A percentile compares a stretch with the other conserved stretches of the same genome.
phyloP scores from a whole-genome alignment of 176 grass and related monocot genomes.

The Areca catechu region DNA sequence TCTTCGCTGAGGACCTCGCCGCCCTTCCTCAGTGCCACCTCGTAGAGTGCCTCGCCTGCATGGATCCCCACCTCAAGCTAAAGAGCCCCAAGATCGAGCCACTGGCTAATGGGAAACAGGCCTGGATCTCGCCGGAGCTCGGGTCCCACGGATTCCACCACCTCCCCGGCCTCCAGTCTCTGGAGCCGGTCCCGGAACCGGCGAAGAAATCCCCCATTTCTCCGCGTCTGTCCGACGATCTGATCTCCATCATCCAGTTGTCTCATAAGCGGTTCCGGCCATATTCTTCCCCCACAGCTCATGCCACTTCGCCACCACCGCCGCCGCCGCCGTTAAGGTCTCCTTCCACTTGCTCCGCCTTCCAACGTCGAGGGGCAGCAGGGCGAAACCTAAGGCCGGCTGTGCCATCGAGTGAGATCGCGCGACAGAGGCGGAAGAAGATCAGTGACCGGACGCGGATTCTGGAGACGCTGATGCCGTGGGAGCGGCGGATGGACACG shows the following conservation, averaged over 20 bases:
- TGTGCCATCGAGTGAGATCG: constrained; percentile 11
- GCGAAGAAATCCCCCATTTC: not conserved
- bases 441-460: constrained; percentile 17
- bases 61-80: not conserved
- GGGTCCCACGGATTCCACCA: constrained; percentile 7
- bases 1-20: not conserved
- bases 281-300: not conserved
- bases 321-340: not conserved
- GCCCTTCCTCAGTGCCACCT: not conserved
- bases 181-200: not conserved
- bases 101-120: not conserved
- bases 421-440: constrained; percentile 16
- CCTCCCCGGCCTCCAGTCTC: constrained; percentile 6
- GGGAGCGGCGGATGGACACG: constrained; percentile 21
- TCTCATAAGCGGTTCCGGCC: constrained; percentile 6
- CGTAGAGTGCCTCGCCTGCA: too few relatives aligned
- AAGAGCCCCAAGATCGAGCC: constrained; percentile 1
- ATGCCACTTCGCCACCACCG: not conserved
- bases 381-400: too few relatives aligned
- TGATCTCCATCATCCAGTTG: not conserved
- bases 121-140: not conserved
- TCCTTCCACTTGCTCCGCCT: too few relatives aligned
- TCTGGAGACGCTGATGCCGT: constrained; percentile 19
- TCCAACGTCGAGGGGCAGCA: too few relatives aligned
- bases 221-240: not conserved